A percentile compares a stretch with the other conserved stretches of the same genome.
Evolutionary conservation across 352 stramenopile genomes (phyloP).

Genomic region (Pythium coloratum): DNA sequence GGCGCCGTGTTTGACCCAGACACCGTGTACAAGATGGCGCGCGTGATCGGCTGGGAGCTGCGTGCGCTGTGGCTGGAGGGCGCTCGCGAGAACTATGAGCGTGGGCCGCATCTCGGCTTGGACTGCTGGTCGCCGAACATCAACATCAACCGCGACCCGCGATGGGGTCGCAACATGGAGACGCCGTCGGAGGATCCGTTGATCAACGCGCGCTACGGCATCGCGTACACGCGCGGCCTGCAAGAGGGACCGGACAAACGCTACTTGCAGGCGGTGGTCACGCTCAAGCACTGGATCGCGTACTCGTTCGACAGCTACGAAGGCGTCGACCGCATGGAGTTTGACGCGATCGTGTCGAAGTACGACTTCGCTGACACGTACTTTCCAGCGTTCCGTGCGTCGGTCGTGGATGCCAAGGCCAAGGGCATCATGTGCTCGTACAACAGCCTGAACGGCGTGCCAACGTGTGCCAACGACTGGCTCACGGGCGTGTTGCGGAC

Average conservation of each 20-base stretch:
- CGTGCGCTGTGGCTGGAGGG: conserved; percentile 79
- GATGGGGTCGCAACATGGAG: conserved; percentile 94
- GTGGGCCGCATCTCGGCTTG: conserved; percentile 73
- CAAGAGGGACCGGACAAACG: conserved; percentile 74
- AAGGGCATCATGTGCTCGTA: conserved; percentile 96
- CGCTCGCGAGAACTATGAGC: conserved; percentile 64
- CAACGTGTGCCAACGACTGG: conserved; percentile 88
- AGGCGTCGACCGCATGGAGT: conserved; percentile 76
- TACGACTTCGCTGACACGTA: conserved; percentile 95
- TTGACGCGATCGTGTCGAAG: conserved; percentile 87
- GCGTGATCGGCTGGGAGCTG: conserved; percentile 85
- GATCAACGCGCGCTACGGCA: conserved; percentile 90
- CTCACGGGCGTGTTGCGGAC: conserved; percentile 77
- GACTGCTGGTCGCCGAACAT: conserved; percentile 95
- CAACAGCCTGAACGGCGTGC: conserved; percentile 94
- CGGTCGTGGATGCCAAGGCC: conserved; percentile 75
- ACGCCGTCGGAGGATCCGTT: conserved; percentile 92
- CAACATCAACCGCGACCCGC: conserved; percentile 94
- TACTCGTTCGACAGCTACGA: conserved; percentile 89
- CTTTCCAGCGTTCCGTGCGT: conserved; percentile 81
- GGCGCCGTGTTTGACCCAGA: conserved; percentile 87
- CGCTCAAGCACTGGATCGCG: conserved; percentile 93
- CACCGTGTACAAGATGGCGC: conserved; percentile 79
- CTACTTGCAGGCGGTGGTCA: conserved; percentile 85
- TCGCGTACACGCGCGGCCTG: conserved; percentile 87